Conservation (phyloP, 129 eudicot genomes). For the Mikania micrantha region DNA sequence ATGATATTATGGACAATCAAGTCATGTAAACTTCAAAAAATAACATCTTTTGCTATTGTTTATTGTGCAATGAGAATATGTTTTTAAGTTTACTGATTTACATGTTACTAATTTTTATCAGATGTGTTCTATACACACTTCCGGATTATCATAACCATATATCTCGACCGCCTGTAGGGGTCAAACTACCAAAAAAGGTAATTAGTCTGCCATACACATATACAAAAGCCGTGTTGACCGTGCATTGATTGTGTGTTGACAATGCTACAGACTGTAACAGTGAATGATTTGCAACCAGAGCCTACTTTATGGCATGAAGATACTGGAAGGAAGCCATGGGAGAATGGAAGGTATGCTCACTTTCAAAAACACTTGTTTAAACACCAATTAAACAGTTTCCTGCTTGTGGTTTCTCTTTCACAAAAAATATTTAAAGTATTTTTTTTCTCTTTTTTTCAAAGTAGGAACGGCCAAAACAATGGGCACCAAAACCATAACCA, state of each 20-base stretch:
- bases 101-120: slow-evolving; percentile 22
- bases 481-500: slow-evolving; percentile 31
- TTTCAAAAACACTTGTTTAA: neutral
- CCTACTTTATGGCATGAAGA: slow-evolving; percentile 93
- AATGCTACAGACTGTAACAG: slow-evolving; percentile 50
- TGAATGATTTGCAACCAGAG: slow-evolving; percentile 68
- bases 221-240: neutral
- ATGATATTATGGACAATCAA: slow-evolving; percentile 86
- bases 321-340: slow-evolving; percentile 59
- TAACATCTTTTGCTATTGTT: neutral
- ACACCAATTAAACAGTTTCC: neutral
- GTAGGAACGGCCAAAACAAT: slow-evolving; percentile 20
- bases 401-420: neutral
- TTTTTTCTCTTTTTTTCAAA: neutral
- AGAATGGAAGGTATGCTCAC: slow-evolving; percentile 62
- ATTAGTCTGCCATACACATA: neutral
- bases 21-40: slow-evolving; percentile 61
- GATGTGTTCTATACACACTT: slow-evolving; percentile 86
- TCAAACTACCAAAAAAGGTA: slow-evolving; percentile 76
- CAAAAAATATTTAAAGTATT: no score
- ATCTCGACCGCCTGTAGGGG: slow-evolving; percentile 72
- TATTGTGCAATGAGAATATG: neutral
- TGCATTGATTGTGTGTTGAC: neutral
- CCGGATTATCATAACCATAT: slow-evolving; percentile 73
- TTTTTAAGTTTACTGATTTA: neutral